Evolutionary conservation across 257 asterid species (phyloP), one percentile per base, ranked within the genome.

Genomic region (Coffea canephora): DNA sequence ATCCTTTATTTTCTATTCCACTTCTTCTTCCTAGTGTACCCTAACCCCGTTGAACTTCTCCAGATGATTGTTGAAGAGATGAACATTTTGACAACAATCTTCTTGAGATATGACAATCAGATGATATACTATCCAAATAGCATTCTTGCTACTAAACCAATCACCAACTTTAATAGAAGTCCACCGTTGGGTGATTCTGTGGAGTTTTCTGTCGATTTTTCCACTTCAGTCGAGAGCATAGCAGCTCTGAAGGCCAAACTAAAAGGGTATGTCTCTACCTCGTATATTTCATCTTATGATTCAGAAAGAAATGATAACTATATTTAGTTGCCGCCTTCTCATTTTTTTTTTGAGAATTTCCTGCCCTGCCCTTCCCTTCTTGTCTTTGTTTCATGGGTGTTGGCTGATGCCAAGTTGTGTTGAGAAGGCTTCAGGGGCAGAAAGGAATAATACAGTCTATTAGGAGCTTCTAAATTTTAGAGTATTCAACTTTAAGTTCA

Each of bases 41-140:
- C 73, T 61, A 62, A 72, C 19, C 21, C 16, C 12, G 55, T 61
- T 55, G 43, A 49, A 52, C 45, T 15, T 31, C 43, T 49, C n/a
- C 92, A 92, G 94, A 85, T 92, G 97, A 34, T 82, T 12, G 97
- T 91, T 7, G 97, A 92, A 13, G 96, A 91, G 89, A 87, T 92
- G 96, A 92, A 91, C 59, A 87, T 92, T 52, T 73, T 92, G 85
- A 88, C 96, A 8, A 92, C 97, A 2, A 82, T 87, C 41, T 92
- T 92, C 85, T 86, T 92, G 82, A 92, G 85, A 75, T 45, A 80
- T 46, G 86, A 92, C 88, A 91, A 91, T 25, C 92, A 88, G 15
- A 88, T 89, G 82, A 81, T 92, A 77, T 91, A 84, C 84, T 92
- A 85, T 81, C 97, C 97, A 0, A 92, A 92, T 70, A 23, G 90